phyloP scores from a whole-genome alignment of 345 rosid species.

The Sonneratia alba region DNA sequence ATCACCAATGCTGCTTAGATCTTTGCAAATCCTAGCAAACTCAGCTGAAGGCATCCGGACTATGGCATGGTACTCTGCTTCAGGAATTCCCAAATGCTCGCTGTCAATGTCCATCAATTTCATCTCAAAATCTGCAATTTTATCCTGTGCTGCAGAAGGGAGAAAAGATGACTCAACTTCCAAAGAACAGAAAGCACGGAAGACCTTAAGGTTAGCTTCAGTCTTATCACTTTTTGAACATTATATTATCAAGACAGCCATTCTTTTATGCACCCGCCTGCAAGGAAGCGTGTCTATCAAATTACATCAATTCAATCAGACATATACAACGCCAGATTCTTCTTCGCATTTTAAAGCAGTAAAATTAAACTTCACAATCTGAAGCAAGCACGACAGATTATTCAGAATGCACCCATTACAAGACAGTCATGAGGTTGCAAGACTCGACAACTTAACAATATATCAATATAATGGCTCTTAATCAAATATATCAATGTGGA shows the following conservation, averaged over 20 bases:
- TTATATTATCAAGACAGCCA: neutral
- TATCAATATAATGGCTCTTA: neutral
- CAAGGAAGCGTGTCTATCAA: neutral
- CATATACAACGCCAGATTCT: neutral
- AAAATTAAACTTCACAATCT: too few relatives aligned
- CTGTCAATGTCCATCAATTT: conserved; percentile 95
- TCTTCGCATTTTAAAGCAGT: neutral
- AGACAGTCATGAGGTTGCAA: too few relatives aligned
- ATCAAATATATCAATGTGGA: neutral
- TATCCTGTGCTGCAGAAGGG: conserved; percentile 64
- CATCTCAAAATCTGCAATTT: conserved; percentile 96
- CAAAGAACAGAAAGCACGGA: neutral
- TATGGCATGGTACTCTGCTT: conserved; percentile 95
- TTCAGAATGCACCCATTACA: neutral
- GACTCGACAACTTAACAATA: neutral
- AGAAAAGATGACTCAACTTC: neutral
- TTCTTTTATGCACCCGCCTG: neutral
- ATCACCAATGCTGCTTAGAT: conserved; percentile 88
- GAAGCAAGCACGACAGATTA: neutral
- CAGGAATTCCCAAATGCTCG: conserved; percentile 96
- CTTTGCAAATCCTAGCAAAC: conserved; percentile 80
- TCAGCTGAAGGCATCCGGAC: conserved; percentile 93
- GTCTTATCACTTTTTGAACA: neutral
- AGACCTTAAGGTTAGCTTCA: neutral
- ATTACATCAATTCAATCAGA: neutral